Conservation (phyloP, 202 grass and related monocot species). For the Musa balbisiana region DNA sequence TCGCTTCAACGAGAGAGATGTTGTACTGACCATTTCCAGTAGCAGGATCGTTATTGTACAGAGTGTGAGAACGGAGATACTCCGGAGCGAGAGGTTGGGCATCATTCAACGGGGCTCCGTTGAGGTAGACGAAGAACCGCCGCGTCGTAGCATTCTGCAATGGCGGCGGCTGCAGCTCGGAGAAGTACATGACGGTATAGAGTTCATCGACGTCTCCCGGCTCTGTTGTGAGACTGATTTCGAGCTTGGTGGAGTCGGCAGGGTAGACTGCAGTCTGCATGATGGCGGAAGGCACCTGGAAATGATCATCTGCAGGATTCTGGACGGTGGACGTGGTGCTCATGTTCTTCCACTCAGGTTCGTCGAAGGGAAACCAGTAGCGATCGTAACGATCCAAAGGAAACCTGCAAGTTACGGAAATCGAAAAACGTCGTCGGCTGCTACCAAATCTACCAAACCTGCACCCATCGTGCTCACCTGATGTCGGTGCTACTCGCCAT, state of each 20-base stretch:
- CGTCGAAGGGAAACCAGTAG: too few relatives aligned
- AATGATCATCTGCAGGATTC: background rate
- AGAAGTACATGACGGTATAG: constrained; percentile 1
- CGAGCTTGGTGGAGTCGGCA: constrained; percentile 8
- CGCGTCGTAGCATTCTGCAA: background rate
- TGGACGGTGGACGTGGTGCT: background rate
- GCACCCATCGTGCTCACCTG: background rate
- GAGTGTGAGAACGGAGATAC: background rate
- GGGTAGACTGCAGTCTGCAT: constrained; percentile 5
- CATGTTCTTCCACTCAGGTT: background rate
- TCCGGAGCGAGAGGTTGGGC: background rate
- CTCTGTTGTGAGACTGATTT: background rate
- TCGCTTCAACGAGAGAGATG: background rate
- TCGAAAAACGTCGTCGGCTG: too few relatives aligned
- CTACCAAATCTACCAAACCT: too few relatives aligned
- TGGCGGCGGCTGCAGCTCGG: background rate
- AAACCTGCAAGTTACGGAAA: too few relatives aligned
- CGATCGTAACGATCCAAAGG: too few relatives aligned
- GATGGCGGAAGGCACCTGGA: background rate
- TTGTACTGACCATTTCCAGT: background rate
- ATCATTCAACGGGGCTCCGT: background rate
- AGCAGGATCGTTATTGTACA: background rate
- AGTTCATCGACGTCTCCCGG: background rate
- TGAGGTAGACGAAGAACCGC: constrained; percentile 2
- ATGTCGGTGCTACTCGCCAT: background rate